Evolutionary conservation across 1,284 basidiomycete species (phyloP), one percentile per base, ranked within the genome.

Genomic region (Wolfiporia cocos): DNA sequence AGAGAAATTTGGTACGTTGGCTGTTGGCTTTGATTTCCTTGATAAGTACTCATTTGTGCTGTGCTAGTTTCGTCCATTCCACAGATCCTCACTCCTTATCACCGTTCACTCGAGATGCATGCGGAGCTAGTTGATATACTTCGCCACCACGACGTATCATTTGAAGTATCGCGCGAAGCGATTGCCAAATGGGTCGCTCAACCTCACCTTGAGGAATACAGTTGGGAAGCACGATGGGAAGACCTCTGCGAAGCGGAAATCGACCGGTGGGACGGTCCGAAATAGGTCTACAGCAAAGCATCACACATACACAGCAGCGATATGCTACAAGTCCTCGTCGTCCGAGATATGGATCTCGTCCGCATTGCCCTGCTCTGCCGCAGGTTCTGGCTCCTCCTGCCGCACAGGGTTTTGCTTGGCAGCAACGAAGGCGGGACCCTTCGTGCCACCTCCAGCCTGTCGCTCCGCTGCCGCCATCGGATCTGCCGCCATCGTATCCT

Each of bases 311-410:
- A 50, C 19, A 33, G 29, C 33, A 45, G 17, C 38, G 49, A 15
- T n/a, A 10, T n/a, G 43, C 54, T 63, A 72, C 50, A 67, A 45
- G 58, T 85, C 80, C 52, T 88, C 85, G 43, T 88, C 86, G 58
- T 89, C 86, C 40, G 82, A 85, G 55, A 90, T 90, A 51, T 86
- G 86, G 48, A 90, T 90, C 64, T 90, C 86, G 45, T 90, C 86
- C 33, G 65, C 76, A 58, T 90, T 90, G 11, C 60, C 69, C 43
- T 65, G 62, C 43, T 66, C 53, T 42, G 58, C 54, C 33, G 58
- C 56, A 35, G 58, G 49, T 24, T 40, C 48, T 26, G 52, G 51
- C 43, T 43, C 55, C 29, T 55, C 46, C 35, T 53, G 45, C 43
- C 49, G 34, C 5, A 53, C 49, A 35, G 55, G 47, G 35, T 49